Base-by-base conservation (phyloP, 495 filamentous ascomycete species). In the Cryomyces antarcticus region DNA sequence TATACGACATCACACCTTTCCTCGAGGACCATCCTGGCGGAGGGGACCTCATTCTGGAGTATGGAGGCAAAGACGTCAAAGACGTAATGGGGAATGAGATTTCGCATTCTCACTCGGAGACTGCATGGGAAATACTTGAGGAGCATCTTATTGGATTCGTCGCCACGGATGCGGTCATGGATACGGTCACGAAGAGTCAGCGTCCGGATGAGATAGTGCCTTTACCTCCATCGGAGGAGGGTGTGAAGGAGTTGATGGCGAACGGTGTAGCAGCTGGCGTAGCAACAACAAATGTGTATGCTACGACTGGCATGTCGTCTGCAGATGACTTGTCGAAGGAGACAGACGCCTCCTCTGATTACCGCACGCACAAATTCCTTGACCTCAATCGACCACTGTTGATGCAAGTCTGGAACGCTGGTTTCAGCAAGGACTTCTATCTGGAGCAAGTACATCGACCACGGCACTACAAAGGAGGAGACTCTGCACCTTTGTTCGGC, bases 381-480 rank as follows among this genome's bases (percentile, higher is more conserved):
- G 89, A 99, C 60, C 68, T 99, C 39, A 80, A 72, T 58, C 73
- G 71, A 50, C 88, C 92, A 7, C 69, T 99, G 36, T 68, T 99
- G 29, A 63, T 77, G 62, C 92, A 99, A 60, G 73, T 99, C 12
- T 95, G 84, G 84, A 64, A 57, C 47, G 80, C 87, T 41, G 80
- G 78, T 7, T 99, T 95, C 62, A 73, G 62, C 47, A 96, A 93
- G 55, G 74, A 82, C 29, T 96, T 96, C 56, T 99, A 99, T 51
- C 71, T 99, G 7, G 77, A 94, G 41, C 87, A 99, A 61, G 81
- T 99, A 31, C 92, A 99, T 57, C 75, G 88, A 38, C 88, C 88
- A 27, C 75, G 88, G 44, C 85, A 96, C 64, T 96, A 95, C 70
- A 86, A 73, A 52, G 84, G 85, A 41, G 89, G 89, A 35, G 74